Base-by-base conservation (phyloP, 192 early-diverging fungal genomes). In the Gamsiella multidivaricata region DNA sequence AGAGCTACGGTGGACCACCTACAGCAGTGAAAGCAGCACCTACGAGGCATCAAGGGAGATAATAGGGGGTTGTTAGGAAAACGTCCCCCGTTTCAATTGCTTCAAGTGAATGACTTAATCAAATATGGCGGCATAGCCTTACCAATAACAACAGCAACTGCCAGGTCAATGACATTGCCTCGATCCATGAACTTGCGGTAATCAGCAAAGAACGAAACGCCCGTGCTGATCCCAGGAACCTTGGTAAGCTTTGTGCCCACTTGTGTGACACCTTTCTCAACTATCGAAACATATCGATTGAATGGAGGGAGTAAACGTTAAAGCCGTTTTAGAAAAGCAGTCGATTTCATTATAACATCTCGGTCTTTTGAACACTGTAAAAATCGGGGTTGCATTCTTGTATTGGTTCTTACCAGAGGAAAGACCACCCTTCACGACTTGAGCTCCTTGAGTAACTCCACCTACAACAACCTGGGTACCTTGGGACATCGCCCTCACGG, bases 121-220 rank as follows among this genome's bases (percentile, higher is more conserved):
- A 23, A 34, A 56, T 12, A 56, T 22, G 17, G 32, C 51, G 18
- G 10, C 28, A 26, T n/a, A 4, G 20, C 25, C 60, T 28, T 58
- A 62, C 90, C 90, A 41, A 91, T 85, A 52, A 91, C 76, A 53
- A 91, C 74, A 65, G 89, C 90, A 8, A 90, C 80, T 50, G 88
- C 88, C 55, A 91, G 62, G 54, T 92, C 90, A 22, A 91, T 72
- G 1, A 90, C 87, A 62, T 89, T 91, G 50, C 87, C 85, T 10
- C 80, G 62, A 41, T 78, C 55, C 29, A 89, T 58, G 50, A 90
- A 89, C 41, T 80, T 67, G 61, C 80, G 79, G 54, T 88, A 90
- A 65, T 90, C 84, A 26, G 85, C 55, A 41, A 73, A 66, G 58
- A 89, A 82, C 3, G 64, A 45, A 2, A 70, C 79, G 17, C 74